Percentiles rank a stretch among this genome's conserved stretches.
Evolutionary conservation across 1,284 basidiomycete species (phyloP).

Genomic region (Boletus austroedulis): DNA sequence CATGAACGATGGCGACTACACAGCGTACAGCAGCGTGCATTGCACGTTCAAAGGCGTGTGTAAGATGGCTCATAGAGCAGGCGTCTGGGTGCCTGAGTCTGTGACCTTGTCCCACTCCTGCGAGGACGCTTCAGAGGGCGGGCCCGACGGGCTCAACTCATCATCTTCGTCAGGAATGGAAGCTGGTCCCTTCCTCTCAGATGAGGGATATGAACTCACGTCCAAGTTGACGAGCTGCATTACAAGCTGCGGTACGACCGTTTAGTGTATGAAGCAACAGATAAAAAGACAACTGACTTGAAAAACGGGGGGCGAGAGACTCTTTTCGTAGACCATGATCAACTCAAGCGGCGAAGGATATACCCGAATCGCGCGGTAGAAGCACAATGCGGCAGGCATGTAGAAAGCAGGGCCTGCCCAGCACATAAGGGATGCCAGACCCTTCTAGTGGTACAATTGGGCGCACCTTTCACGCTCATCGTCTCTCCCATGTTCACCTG

Average conservation of each 20-base stretch:
- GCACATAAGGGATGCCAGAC: slow-evolving; percentile 1
- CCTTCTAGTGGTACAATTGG: not conserved
- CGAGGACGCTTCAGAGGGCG: slow-evolving; percentile 78
- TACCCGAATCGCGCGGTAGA: slow-evolving; percentile 91
- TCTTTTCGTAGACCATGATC: slow-evolving; percentile 91
- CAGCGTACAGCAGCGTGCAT: slow-evolving; percentile 33
- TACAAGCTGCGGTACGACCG: slow-evolving; percentile 53
- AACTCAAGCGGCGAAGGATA: slow-evolving; percentile 94
- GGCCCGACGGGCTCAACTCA: slow-evolving; percentile 60
- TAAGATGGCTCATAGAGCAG: slow-evolving; percentile 39
- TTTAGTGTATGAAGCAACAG: slow-evolving; percentile 1
- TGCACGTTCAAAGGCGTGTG: slow-evolving; percentile 33
- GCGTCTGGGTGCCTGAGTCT: slow-evolving; percentile 59
- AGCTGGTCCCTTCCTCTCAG: slow-evolving; percentile 34
- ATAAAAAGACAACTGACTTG: slow-evolving; percentile 47
- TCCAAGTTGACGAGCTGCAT: slow-evolving; percentile 87
- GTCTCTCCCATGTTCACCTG: slow-evolving; percentile 88
- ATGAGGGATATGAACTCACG: slow-evolving; percentile 67
- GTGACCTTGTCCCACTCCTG: slow-evolving; percentile 85
- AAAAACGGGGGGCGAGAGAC: slow-evolving; percentile 84
- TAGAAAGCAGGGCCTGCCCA: slow-evolving; percentile 70
- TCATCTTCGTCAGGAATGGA: slow-evolving; percentile 43
- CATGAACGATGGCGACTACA: slow-evolving; percentile 32
- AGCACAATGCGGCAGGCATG: slow-evolving; percentile 82
- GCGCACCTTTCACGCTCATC: slow-evolving; percentile 72